Base-by-base conservation (phyloP, 2,329 filamentous ascomycete species). In the Cryphonectria japonica region DNA sequence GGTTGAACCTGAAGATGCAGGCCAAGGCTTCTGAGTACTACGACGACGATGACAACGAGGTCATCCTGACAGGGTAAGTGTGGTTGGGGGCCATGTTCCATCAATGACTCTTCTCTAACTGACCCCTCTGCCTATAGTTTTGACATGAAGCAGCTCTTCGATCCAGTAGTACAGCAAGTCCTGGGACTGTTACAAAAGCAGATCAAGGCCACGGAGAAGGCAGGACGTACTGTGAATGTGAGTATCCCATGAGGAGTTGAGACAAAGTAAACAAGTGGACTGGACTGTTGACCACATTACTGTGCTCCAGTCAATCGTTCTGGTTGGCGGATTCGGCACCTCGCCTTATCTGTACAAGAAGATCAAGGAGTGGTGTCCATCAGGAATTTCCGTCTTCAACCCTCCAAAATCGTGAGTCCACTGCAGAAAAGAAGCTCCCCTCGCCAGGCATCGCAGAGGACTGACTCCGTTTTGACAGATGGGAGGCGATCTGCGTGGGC, bases 11-110 rank as follows among this genome's bases (percentile, higher is more conserved):
- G 46, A 67, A 60, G 65, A 67, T 60, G 65, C 22, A 34, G 3
- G 32, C 54, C 13, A 50, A 41, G 50, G 34, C 13, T 14, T 59
- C 22, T 43, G 43, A 57, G 11, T 46, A 67, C 13, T 67, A 67
- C 50, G 65, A 67, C 19, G 64, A 50, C 8, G 64, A 66, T 11
- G 65, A 67, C 52, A 59, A 67, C 29, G 65, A 67, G n/a, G 65
- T 67, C n/a, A 54, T 67, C 52, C 22, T 67, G 46, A 67, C 34
- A 39, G 29, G 64, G 64, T 66, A 39, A 37, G n/a, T 39, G 8
- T n/a, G 9, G 9, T 60, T 8, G 4, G 57, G 29, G 19, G 16
- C 29, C 13, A 37, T 39, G 11, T 14, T 62, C 60, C 39, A 7
- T 34, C 29, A 22, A 19, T 14, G 2, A 8, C 3, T 26, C n/a